These are phyloP conservation scores for Penicillium argentinense DNA, from an alignment of 495 filamentous ascomycete genomes.

Conservation along the genomic window DNA sequence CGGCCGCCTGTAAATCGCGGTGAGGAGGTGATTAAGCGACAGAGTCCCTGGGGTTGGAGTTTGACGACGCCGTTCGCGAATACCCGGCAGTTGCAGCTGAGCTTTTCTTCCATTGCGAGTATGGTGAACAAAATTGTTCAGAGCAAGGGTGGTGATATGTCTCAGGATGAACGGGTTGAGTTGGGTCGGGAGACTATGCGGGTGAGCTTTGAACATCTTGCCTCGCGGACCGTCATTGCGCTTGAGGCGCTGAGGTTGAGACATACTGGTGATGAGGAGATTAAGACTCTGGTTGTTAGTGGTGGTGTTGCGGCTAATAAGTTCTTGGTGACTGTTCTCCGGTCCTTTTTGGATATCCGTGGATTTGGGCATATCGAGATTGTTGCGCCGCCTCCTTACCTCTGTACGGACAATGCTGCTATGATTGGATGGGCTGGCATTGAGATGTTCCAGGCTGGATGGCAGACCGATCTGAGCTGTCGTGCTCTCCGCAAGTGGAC, in stretches of 20 bases:
- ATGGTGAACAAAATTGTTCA: conserved; percentile 49
- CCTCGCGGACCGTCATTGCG: conserved; percentile 66
- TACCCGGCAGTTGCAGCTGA: conserved; percentile 54
- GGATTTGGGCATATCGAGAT: conserved; percentile 64
- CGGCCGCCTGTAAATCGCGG: conserved; percentile 50
- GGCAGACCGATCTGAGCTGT: conserved; percentile 57
- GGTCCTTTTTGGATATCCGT: conserved; percentile 57
- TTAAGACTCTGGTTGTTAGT: conserved; percentile 73
- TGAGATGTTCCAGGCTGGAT: conserved; percentile 87
- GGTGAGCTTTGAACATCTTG: conserved; percentile 86
- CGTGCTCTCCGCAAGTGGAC: conserved; percentile 72
- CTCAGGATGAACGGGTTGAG: conserved; percentile 50
- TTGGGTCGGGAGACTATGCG: conserved; percentile 74
- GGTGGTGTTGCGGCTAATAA: conserved; percentile 87
- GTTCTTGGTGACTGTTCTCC: conserved; percentile 70
- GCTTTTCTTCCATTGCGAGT: conserved; percentile 64
- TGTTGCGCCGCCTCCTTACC: conserved; percentile 66
- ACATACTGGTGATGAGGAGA: conserved; percentile 20
- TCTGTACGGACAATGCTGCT: conserved; percentile 95
- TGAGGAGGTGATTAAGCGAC: conserved; percentile 47
- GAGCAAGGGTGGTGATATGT: conserved; percentile 17
- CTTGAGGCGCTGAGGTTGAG: conserved; percentile 45
- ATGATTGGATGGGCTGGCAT: conserved; percentile 96
- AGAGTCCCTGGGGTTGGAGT: conserved; percentile 55
- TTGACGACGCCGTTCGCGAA: conserved; percentile 56